phyloP scores from a whole-genome alignment of 2,329 filamentous ascomycete species.

The Pseudopithomyces chartarum region DNA sequence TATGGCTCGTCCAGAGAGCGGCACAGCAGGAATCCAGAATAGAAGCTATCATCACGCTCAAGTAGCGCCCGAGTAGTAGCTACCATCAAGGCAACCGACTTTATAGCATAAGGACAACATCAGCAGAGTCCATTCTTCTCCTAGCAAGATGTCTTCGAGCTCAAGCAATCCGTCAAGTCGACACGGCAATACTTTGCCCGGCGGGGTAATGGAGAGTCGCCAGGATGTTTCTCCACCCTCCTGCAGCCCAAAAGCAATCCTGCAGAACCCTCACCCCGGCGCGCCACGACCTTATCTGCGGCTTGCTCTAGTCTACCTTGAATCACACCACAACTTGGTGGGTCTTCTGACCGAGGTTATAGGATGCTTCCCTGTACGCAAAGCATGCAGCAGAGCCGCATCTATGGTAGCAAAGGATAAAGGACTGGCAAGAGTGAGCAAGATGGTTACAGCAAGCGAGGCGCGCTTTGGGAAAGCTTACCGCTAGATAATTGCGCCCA shows the following conservation, averaged over 20 bases:
- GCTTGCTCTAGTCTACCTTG: conserved; percentile 24
- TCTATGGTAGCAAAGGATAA: conserved; percentile 28
- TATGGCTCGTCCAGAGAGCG: neutral
- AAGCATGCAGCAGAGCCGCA: conserved; percentile 39
- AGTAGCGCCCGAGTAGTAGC: neutral
- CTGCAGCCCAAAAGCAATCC: conserved; percentile 35
- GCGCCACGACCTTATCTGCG: conserved; percentile 37
- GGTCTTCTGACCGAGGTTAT: conserved; percentile 33
- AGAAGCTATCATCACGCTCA: neutral
- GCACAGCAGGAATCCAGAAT: neutral
- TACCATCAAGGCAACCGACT: neutral
- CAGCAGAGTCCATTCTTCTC: neutral
- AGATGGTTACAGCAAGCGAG: conserved; percentile 6
- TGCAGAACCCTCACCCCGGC: conserved; percentile 25
- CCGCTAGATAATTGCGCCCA: neutral
- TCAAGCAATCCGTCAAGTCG: neutral
- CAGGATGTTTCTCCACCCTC: conserved; percentile 24
- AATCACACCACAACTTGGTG: conserved; percentile 18
- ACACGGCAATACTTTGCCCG: conserved; percentile 14
- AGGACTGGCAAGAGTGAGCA: conserved; percentile 21
- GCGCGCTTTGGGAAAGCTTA: conserved; percentile 12
- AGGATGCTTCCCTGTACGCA: conserved; percentile 13
- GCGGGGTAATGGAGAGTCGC: conserved; percentile 36
- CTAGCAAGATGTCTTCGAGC: neutral
- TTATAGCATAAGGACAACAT: neutral